Conservation (phyloP, 805 yeast genomes). For the Yarrowia sp. region DNA sequence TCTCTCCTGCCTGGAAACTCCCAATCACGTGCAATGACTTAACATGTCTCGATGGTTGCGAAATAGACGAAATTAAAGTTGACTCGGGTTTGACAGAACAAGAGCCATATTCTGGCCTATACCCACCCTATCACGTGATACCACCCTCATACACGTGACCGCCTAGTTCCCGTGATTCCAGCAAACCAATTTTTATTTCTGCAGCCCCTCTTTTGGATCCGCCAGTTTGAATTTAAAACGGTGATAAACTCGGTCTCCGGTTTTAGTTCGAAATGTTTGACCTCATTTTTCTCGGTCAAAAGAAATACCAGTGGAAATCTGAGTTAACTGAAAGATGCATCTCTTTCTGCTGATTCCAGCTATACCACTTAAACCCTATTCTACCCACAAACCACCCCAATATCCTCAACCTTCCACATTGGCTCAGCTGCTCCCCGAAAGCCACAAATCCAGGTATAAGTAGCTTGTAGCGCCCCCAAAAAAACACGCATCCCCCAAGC, state of each 20-base stretch:
- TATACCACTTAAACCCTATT: not conserved
- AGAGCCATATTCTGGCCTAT: not conserved
- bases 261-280: not conserved
- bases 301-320: not conserved
- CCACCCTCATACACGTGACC: not conserved
- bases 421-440: not conserved
- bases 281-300: not conserved
- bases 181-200: not conserved
- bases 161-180: not conserved
- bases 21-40: not conserved
- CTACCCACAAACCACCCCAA: not conserved
- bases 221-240: not conserved
- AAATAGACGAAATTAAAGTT: not conserved
- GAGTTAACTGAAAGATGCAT: not conserved
- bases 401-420: not conserved
- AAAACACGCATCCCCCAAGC: not conserved
- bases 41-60: not conserved
- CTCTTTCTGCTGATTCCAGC: not conserved
- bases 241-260: constrained; percentile 1
- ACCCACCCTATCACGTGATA: not conserved
- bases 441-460: not conserved
- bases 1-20: not conserved
- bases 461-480: not conserved
- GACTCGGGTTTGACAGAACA: not conserved
- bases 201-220: not conserved